Percentiles rank a stretch among this genome's conserved stretches.
Conservation (phyloP, 2,329 filamentous ascomycete species). For the Arthrinium phaeospermum region DNA sequence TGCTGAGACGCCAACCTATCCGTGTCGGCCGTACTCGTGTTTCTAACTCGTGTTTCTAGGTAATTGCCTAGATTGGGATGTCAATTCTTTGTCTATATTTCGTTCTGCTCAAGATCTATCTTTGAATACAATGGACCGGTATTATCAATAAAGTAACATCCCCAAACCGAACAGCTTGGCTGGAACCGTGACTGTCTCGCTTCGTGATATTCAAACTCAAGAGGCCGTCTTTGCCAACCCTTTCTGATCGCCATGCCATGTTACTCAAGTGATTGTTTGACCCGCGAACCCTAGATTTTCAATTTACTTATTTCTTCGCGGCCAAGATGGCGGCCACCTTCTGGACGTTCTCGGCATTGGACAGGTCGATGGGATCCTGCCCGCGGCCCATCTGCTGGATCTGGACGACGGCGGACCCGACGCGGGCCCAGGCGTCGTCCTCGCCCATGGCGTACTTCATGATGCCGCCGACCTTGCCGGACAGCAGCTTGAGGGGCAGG, state of each 20-base stretch:
- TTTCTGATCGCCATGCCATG: background rate
- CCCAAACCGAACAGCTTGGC: background rate
- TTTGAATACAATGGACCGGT: background rate
- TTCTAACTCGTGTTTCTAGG: background rate
- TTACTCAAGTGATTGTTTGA: background rate
- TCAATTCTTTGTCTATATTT: background rate
- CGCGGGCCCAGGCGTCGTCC: constrained; percentile 51
- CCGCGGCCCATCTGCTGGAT: constrained; percentile 42
- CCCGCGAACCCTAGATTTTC: no score
- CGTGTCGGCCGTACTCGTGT: background rate
- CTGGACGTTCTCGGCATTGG: constrained; percentile 41
- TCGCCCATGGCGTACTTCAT: constrained; percentile 53
- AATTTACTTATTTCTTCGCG: background rate
- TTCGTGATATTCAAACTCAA: background rate
- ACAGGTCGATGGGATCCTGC: constrained; percentile 43
- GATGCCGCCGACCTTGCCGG: constrained; percentile 52
- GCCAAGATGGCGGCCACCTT: constrained; percentile 16
- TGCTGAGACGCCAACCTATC: background rate
- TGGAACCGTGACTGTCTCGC: background rate
- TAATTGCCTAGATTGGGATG: background rate
- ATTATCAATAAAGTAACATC: background rate
- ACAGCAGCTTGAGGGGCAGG: constrained; percentile 50
- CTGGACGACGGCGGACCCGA: constrained; percentile 53
- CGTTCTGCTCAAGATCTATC: background rate
- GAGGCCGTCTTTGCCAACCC: background rate